These are phyloP conservation scores for Trichophyton rubrum DNA, from an alignment of 2,329 filamentous ascomycete genomes.

Conservation along the genomic window DNA sequence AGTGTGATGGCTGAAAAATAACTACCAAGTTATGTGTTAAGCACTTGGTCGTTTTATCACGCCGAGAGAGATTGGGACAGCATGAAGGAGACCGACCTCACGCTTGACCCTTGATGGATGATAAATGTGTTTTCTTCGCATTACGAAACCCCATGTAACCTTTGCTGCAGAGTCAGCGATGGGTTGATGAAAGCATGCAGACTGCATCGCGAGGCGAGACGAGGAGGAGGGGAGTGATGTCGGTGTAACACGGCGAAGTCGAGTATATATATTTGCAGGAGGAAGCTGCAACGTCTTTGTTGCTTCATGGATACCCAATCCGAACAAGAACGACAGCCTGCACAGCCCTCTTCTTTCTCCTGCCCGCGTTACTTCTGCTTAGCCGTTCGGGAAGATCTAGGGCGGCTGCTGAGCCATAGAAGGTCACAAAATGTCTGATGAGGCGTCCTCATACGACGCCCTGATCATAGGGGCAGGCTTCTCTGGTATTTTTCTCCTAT, in stretches of 20 bases:
- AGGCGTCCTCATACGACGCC: constrained; percentile 13
- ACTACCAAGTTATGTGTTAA: background rate
- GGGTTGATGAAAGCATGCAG: background rate
- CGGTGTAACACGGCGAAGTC: background rate
- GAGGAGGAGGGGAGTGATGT: background rate
- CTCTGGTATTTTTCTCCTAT: constrained; percentile 40
- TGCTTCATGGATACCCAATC: background rate
- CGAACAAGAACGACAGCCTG: background rate
- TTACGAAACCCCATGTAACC: background rate
- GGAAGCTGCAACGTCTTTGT: background rate
- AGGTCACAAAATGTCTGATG: background rate
- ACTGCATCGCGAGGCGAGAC: background rate
- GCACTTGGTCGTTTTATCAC: background rate
- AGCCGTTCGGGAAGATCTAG: background rate
- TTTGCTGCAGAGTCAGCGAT: background rate
- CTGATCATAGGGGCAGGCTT: constrained; percentile 22
- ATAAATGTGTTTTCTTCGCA: background rate
- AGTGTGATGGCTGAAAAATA: background rate
- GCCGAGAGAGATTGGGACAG: no score
- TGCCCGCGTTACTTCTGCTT: background rate
- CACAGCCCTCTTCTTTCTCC: background rate
- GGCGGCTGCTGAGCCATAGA: background rate
- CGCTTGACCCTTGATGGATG: background rate
- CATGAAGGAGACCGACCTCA: background rate
- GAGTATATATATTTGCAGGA: background rate